Base-by-base conservation (phyloP, 2,329 filamentous ascomycete genomes). In the Botrytis tulipae region DNA sequence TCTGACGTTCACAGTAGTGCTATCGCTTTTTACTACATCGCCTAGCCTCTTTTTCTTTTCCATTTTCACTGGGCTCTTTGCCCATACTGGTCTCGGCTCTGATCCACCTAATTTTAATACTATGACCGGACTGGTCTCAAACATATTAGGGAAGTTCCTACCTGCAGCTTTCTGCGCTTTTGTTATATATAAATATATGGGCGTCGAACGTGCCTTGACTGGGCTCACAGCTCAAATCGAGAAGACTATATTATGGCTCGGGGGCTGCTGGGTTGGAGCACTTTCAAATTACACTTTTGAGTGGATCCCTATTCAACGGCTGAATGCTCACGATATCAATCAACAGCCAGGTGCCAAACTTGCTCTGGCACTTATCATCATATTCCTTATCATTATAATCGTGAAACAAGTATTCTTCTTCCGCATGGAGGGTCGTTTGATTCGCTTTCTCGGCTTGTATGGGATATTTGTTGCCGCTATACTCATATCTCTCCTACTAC, bases 281-380 rank as follows among this genome's bases (percentile, higher is more conserved):
- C 84, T 99, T 77, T 95, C 95, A 80, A 98, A 98, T 83, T 97
- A 98, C 83, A 98, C 96, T 0, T 93, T 99, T 79, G 92, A 94
- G 78, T 92, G 93, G 83, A 98, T 99, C 75, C 96, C 96, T 0
- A 96, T 99, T 77, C 90, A 94, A 82, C 91, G 96, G 3, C 87
- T 99, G n/a, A 98, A 93, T 14, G 90, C 91, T 0, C 94, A 97
- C 81, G 96, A 99, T 80, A 89, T 99, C 61, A 84, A 92, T 66
- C 91, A 94, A 78, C 94, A 99, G 80, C 95, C 96, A 0, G 96
- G 96, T 12, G 96, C 95, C 0, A 91, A 93, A 73, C 87, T 93
- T 1, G 95, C 96, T 0, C 84, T 99, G 67, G 89, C 93, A 62
- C 87, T 93, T 73, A 92, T 99, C 75, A 85, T 98, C 54, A 85